phyloP scores from a whole-genome alignment of 208 protist genomes.

The Leishmania aethiopica region DNA sequence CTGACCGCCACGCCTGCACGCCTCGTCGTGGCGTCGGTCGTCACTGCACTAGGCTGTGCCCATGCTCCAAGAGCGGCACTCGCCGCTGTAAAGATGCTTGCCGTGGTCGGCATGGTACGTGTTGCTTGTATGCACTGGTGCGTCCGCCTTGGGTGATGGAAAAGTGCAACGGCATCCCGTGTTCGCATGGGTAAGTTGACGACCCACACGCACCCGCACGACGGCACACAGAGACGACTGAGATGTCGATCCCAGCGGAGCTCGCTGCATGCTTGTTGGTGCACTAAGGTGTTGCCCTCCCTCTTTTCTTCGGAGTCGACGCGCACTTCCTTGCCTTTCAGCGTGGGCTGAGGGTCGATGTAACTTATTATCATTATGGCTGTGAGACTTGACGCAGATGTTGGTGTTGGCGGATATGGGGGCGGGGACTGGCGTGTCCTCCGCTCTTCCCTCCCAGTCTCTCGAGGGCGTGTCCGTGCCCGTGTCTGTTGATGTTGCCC shows the following conservation, averaged over 20 bases:
- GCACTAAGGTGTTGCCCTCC: neutral
- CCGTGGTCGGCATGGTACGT: neutral
- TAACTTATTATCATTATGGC: neutral
- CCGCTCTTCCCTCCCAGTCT: neutral
- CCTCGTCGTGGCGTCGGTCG: neutral
- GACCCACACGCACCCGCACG: neutral
- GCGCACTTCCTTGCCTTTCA: neutral
- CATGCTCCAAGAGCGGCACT: neutral
- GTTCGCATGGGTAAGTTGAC: neutral
- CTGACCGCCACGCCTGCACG: neutral
- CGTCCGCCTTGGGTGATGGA: neutral
- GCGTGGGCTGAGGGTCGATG: neutral
- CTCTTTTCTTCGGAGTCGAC: neutral
- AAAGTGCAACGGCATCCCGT: neutral
- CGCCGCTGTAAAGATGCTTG: neutral
- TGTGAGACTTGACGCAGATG: neutral
- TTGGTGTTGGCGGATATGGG: neutral
- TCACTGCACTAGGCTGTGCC: neutral
- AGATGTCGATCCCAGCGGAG: slow-evolving; percentile 1
- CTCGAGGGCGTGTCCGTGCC: neutral
- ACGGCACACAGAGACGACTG: neutral
- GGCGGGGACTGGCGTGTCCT: neutral
- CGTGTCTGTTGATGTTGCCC: too few species aligned
- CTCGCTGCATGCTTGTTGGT: neutral
- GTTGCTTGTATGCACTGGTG: neutral